Percentiles rank a stretch among this genome's conserved stretches.
These are phyloP conservation scores for Russula virescens DNA, from an alignment of 768 basidiomycete species.

Conservation along the genomic window DNA sequence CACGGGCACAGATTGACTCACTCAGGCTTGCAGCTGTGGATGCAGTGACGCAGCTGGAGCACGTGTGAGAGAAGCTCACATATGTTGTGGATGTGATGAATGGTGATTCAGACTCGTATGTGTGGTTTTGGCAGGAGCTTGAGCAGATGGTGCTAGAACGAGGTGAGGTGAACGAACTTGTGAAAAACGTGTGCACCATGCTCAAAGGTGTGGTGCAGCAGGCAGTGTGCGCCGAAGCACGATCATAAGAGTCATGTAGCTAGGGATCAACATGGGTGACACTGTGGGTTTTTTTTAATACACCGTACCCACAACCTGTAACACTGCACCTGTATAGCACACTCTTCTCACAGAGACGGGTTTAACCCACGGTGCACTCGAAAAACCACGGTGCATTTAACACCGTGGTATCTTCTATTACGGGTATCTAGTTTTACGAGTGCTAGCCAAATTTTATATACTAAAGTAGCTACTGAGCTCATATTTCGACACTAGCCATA, in stretches of 20 bases:
- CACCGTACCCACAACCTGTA: too few relatives aligned
- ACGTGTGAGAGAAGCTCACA: slow-evolving; percentile 13
- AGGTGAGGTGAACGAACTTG: slow-evolving; percentile 14
- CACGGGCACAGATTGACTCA: slow-evolving; percentile 11
- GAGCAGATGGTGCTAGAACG: background rate
- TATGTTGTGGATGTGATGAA: background rate
- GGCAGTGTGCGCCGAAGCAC: background rate
- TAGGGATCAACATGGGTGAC: too few relatives aligned
- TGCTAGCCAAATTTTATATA: too few relatives aligned
- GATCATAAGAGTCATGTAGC: background rate
- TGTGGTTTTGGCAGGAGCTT: slow-evolving; percentile 6
- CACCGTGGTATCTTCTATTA: too few relatives aligned
- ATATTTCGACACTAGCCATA: too few relatives aligned
- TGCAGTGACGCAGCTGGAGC: slow-evolving; percentile 12
- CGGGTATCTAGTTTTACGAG: too few relatives aligned
- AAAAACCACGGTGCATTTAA: too few relatives aligned
- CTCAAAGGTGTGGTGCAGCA: slow-evolving; percentile 15
- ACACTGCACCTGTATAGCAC: too few relatives aligned
- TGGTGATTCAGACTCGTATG: background rate
- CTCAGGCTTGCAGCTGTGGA: slow-evolving; percentile 7
- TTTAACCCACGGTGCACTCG: too few relatives aligned
- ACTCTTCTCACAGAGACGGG: too few relatives aligned
- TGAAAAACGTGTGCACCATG: slow-evolving; percentile 10
- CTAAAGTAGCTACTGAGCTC: too few relatives aligned
- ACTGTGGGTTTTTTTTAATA: too few relatives aligned